phyloP scores from a whole-genome alignment of 495 filamentous ascomycete genomes.

The Aspergillus nanangensis region DNA sequence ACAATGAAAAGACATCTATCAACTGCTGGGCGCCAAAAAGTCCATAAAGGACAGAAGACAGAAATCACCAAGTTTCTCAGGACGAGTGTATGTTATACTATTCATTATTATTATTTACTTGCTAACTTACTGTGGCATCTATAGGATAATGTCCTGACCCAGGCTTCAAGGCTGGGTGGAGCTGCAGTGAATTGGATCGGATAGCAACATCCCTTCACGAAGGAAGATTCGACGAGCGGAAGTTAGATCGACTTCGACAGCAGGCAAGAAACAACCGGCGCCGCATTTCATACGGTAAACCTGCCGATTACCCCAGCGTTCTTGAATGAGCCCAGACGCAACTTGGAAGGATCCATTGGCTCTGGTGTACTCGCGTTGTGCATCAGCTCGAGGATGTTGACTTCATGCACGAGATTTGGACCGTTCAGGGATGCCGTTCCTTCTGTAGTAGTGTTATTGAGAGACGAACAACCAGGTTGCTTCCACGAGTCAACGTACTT shows the following conservation, averaged over 20 bases:
- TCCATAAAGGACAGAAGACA: not conserved
- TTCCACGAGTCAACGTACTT: not conserved
- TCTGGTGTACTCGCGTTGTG: slow-evolving; percentile 1
- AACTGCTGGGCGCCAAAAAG: not conserved
- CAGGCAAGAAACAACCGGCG: slow-evolving; percentile 3
- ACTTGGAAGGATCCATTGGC: slow-evolving; percentile 2
- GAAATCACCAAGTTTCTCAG: slow-evolving; percentile 7
- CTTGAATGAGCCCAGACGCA: slow-evolving; percentile 1
- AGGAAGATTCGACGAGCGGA: slow-evolving; percentile 1
- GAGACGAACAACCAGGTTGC: not conserved
- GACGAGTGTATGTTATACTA: slow-evolving; percentile 1
- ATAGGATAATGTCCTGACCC: too few species aligned
- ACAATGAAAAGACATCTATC: not conserved
- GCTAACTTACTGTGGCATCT: not conserved
- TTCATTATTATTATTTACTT: not conserved
- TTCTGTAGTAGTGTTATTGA: slow-evolving; percentile 3
- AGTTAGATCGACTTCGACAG: slow-evolving; percentile 6
- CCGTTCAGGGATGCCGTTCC: slow-evolving; percentile 1
- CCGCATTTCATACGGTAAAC: not conserved
- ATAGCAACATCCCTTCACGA: slow-evolving; percentile 1
- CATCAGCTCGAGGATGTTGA: slow-evolving; percentile 1
- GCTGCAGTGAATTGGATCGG: slow-evolving; percentile 2
- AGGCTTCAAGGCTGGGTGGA: slow-evolving; percentile 5
- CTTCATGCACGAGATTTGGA: not conserved
- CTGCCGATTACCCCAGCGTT: not conserved